Evolutionary conservation across 176 grass and related monocot species (phyloP), one percentile per base, ranked within the genome.

Genomic region (Cocos nucifera): DNA sequence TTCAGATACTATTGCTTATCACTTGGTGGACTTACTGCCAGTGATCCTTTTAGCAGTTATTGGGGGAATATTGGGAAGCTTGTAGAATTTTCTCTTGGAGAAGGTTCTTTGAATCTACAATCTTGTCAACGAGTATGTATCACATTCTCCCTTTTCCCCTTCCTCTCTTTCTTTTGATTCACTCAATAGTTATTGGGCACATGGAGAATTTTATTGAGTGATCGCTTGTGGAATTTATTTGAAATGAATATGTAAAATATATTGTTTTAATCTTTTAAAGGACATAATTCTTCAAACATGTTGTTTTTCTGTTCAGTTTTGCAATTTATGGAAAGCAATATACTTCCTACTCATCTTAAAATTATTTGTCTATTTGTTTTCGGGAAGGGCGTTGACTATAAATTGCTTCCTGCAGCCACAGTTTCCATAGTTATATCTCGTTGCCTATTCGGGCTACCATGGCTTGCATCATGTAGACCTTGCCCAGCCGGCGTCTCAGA

Each of bases 361-460:
- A 58, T 18, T 69, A 59, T 16, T 63, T 18, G 56, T 82, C 32
- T 51, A 29, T 52, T 76, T 73, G 67, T n/a, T 82, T 64, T 61
- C 84, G 91, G 92, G 83, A 90, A 52, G 82, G 92, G 92, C 12
- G 26, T 27, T 73, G 49, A 21, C 17, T 85, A 69, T 69, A 90
- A 87, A 72, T 72, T 96, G 3, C 75, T 96, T 24, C 69, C 90
- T 19, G 92, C 92, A 22, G 92, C 80, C 64, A 62, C 73, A 17
- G 77, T 96, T 29, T 85, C 92, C 15, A 58, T 85, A 19, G 77
- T 75, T 39, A 85, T 87, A 27, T 96, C 92, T 0, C 87, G 83
- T 69, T 90, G 86, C 78, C 71, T 96, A 55, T 96, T 87, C 44
- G 75, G 92, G 50, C 79, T 96, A 17, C 87, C 92, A 57, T 96